Conservation (phyloP, 108 stramenopile genomes). For the Cylindrotheca closterium region DNA sequence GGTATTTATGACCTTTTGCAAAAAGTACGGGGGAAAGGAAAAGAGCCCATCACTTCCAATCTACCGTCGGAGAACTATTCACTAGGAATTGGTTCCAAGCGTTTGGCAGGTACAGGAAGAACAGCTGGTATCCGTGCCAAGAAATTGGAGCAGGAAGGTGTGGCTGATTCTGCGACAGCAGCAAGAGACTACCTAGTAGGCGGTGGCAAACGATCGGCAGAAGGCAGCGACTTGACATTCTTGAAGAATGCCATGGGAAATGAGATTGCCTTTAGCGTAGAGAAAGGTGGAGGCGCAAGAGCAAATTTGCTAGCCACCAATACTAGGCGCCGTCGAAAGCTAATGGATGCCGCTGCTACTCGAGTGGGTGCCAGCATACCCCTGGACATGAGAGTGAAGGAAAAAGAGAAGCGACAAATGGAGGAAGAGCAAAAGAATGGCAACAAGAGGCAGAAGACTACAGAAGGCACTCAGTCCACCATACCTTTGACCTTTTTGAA, state of each 20-base stretch:
- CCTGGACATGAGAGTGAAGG: constrained; percentile 51
- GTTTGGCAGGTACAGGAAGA: constrained; percentile 87
- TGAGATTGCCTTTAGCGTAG: constrained; percentile 82
- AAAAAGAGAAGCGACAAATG: constrained; percentile 37
- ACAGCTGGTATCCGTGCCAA: constrained; percentile 76
- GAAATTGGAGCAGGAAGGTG: constrained; percentile 72
- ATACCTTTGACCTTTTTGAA: constrained; percentile 55
- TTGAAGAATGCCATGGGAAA: constrained; percentile 89
- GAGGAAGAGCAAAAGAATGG: constrained; percentile 33
- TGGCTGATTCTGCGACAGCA: constrained; percentile 48
- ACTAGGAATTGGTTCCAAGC: constrained; percentile 81
- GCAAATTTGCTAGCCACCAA: constrained; percentile 73
- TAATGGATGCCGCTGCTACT: constrained; percentile 83
- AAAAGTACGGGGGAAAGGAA: constrained; percentile 66
- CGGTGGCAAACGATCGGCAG: constrained; percentile 25
- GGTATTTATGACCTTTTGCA: constrained; percentile 87
- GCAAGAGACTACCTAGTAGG: constrained; percentile 45
- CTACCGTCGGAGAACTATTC: constrained; percentile 85
- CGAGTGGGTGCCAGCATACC: constrained; percentile 71
- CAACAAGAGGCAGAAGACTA: constrained; percentile 8
- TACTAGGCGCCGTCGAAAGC: constrained; percentile 52
- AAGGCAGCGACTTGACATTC: constrained; percentile 65
- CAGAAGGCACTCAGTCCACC: constrained; percentile 9
- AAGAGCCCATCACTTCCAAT: constrained; percentile 80
- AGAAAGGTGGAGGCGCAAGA: constrained; percentile 84